phyloP scores from a whole-genome alignment of 2,329 filamentous ascomycete species.

The Coniochaeta prunicola region DNA sequence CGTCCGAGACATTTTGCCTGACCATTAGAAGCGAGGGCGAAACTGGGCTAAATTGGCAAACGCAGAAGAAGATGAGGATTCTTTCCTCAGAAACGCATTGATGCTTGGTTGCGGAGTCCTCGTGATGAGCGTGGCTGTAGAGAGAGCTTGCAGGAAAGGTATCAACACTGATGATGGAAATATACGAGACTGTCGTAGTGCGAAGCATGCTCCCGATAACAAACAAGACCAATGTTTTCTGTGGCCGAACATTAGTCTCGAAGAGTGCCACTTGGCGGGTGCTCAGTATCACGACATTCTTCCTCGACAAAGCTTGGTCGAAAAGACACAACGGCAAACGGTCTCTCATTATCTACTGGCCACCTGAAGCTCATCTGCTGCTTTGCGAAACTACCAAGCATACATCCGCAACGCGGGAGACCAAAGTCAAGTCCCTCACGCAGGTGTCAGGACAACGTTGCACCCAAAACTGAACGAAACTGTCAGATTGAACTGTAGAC shows the following conservation, averaged over 20 bases:
- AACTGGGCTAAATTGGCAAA: not conserved
- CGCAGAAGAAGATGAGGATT: not conserved
- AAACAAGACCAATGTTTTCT: not conserved
- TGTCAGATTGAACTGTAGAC: constrained; percentile 9
- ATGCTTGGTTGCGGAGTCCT: too few relatives aligned
- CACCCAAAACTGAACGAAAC: constrained; percentile 14
- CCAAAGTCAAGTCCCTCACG: constrained; percentile 1
- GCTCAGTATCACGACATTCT: not conserved
- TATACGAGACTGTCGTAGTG: not conserved
- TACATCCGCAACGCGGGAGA: not conserved
- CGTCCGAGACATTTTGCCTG: not conserved
- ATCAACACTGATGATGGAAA: not conserved
- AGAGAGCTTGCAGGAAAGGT: too few relatives aligned
- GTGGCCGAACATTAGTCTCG: not conserved
- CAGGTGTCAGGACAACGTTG: constrained; percentile 13
- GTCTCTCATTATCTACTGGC: not conserved
- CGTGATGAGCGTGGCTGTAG: too few relatives aligned
- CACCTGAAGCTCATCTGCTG: not conserved
- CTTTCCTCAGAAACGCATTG: too few relatives aligned
- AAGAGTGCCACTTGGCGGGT: not conserved
- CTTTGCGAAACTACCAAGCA: not conserved
- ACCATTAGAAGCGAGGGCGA: not conserved
- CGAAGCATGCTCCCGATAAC: not conserved
- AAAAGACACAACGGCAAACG: not conserved
- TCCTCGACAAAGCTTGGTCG: not conserved